Conservation (phyloP, 805 yeast genomes). For the Metschnikowia koreensis region DNA sequence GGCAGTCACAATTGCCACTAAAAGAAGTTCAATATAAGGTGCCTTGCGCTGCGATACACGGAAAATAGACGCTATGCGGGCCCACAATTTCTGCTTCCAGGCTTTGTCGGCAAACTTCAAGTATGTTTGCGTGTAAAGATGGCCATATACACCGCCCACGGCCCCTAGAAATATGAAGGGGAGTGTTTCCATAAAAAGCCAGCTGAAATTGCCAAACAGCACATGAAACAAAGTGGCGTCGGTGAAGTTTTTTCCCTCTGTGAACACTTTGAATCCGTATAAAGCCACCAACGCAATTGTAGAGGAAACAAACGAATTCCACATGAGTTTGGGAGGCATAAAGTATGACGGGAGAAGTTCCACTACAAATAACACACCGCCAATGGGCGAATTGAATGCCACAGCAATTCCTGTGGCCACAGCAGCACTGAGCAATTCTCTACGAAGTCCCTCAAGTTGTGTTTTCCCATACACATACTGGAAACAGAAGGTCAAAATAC, state of each 20-base stretch:
- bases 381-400: conserved; percentile 85
- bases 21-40: conserved; percentile 47
- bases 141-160: conserved; percentile 68
- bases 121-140: conserved; percentile 49
- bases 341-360: conserved; percentile 68
- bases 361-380: conserved; percentile 77
- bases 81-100: conserved; percentile 34
- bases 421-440: conserved; percentile 72
- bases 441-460: conserved; percentile 54
- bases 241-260: conserved; percentile 38
- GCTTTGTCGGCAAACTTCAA: conserved; percentile 23
- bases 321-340: conserved; percentile 63
- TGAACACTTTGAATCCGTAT: conserved; percentile 37
- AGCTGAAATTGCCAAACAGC: conserved; percentile 66
- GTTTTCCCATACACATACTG: conserved; percentile 26
- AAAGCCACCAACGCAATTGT: conserved; percentile 67
- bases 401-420: conserved; percentile 82
- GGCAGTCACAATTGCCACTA: conserved; percentile 50
- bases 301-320: conserved; percentile 82
- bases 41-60: conserved; percentile 21
- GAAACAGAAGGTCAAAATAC: conserved; percentile 40
- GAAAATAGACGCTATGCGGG: conserved; percentile 9
- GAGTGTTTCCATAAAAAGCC: conserved; percentile 67
- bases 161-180: conserved; percentile 74
- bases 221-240: conserved; percentile 57